phyloP scores from a whole-genome alignment of 2,329 filamentous ascomycete genomes.

The Fonsecaea pedrosoi region DNA sequence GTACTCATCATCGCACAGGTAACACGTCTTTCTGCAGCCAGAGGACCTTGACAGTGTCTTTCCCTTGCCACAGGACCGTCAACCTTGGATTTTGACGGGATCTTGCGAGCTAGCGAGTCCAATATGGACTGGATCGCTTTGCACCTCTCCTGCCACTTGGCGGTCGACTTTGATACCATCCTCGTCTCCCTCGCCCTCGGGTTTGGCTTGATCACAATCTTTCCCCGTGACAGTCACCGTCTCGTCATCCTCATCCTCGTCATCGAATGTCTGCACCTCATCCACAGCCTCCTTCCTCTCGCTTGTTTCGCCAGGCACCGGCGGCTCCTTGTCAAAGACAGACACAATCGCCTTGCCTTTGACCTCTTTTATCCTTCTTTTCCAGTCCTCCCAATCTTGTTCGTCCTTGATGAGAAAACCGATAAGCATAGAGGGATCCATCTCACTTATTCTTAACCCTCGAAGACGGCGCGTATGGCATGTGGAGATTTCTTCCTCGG shows the following conservation, averaged over 20 bases:
- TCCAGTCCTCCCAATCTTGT: conserved; percentile 85
- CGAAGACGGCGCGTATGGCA: conserved; percentile 88
- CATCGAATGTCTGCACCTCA: conserved; percentile 87
- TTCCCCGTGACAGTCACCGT: conserved; percentile 36
- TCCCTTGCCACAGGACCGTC: background rate
- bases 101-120: background rate
- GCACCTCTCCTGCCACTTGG: background rate
- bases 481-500: conserved; percentile 74
- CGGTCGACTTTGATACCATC: conserved; percentile 7
- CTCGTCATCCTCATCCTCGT: conserved; percentile 58
- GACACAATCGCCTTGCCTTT: conserved; percentile 86
- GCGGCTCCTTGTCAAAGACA: conserved; percentile 74
- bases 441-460: conserved; percentile 82
- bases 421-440: conserved; percentile 98
- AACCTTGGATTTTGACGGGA: background rate
- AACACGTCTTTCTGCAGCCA: conserved; percentile 4
- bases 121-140: conserved; percentile 1
- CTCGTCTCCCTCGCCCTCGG: conserved; percentile 10
- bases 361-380: conserved; percentile 73
- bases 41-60: conserved; percentile 5
- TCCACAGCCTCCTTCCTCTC: conserved; percentile 79
- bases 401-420: conserved; percentile 86
- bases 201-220: conserved; percentile 19
- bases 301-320: conserved; percentile 54
- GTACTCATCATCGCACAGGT: background rate